Evolutionary conservation across 352 stramenopile genomes (phyloP).

Genomic region (Phytopythium litorale): DNA sequence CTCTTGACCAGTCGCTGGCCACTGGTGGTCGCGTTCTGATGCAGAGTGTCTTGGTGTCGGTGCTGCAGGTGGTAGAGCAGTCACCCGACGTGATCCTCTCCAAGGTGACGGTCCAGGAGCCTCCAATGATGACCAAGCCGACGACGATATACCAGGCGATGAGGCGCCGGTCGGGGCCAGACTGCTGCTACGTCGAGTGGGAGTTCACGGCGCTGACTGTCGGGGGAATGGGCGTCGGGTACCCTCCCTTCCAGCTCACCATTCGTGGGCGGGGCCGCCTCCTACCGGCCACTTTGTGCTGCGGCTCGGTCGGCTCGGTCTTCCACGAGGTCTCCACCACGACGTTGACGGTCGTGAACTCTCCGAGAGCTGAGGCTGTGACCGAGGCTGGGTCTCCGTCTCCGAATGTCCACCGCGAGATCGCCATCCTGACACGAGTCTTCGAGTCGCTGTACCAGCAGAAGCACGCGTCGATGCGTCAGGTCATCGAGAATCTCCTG

Average conservation of each 20-base stretch:
- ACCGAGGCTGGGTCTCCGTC: not conserved
- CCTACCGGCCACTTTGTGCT: not conserved
- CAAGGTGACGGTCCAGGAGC: not conserved
- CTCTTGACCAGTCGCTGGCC: not conserved
- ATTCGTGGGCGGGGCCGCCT: not conserved
- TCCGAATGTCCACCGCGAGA: not conserved
- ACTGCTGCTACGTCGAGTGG: not conserved
- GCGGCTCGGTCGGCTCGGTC: not conserved
- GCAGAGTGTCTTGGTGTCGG: not conserved
- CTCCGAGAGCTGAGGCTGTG: not conserved
- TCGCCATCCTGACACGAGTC: slow-evolving; percentile 1
- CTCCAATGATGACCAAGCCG: not conserved
- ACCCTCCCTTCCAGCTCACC: not conserved
- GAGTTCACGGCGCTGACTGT: not conserved
- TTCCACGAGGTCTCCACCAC: not conserved
- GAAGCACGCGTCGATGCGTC: not conserved
- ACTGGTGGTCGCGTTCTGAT: not conserved
- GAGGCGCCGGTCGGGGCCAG: not conserved
- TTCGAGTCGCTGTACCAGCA: slow-evolving; percentile 1
- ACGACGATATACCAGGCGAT: not conserved
- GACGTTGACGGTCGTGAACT: not conserved
- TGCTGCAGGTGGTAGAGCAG: not conserved
- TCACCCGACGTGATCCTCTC: not conserved
- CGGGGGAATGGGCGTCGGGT: not conserved
- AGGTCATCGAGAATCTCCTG: slow-evolving; percentile 4